A percentile compares a stretch with the other conserved stretches of the same genome.
Conservation (phyloP, 2,329 filamentous ascomycete genomes). For the Verticillium alfalfae region DNA sequence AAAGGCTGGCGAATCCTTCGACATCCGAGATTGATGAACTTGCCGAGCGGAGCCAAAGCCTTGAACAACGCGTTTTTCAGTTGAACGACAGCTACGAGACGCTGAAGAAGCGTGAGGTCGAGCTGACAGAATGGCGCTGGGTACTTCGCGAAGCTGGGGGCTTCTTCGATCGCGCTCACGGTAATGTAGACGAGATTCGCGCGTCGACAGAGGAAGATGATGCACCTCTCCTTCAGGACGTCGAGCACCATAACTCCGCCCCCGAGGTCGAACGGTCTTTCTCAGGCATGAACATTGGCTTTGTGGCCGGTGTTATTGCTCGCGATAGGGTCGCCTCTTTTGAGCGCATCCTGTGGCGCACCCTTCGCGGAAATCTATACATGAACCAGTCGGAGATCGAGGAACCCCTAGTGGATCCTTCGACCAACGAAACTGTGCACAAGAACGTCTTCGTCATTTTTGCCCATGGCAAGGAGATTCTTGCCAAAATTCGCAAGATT, state of each 20-base stretch:
- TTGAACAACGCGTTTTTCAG: slow-evolving; percentile 86
- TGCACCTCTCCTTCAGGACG: slow-evolving; percentile 85
- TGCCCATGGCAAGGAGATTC: slow-evolving; percentile 94
- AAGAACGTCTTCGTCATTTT: slow-evolving; percentile 99
- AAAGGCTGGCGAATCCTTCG: slow-evolving; percentile 79
- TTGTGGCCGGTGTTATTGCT: slow-evolving; percentile 92
- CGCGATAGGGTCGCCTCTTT: slow-evolving; percentile 91
- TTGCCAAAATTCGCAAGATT: slow-evolving; percentile 98
- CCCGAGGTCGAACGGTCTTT: slow-evolving; percentile 78
- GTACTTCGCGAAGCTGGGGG: slow-evolving; percentile 92
- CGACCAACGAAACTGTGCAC: slow-evolving; percentile 83
- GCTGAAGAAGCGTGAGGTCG: slow-evolving; percentile 93
- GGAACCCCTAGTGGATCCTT: slow-evolving; percentile 84
- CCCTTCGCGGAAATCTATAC: slow-evolving; percentile 93
- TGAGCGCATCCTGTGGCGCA: slow-evolving; percentile 96
- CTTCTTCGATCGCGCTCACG: slow-evolving; percentile 95
- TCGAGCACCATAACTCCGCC: slow-evolving; percentile 71
- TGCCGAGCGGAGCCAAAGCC: slow-evolving; percentile 81
- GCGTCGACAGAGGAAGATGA: slow-evolving; percentile 87
- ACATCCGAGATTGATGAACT: slow-evolving; percentile 96
- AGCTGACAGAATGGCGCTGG: slow-evolving; percentile 97
- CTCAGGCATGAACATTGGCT: slow-evolving; percentile 97
- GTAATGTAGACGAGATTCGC: slow-evolving; percentile 83
- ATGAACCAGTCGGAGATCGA: slow-evolving; percentile 99
- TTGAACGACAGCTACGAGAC: slow-evolving; percentile 98